Base-by-base conservation (phyloP, 2,329 filamentous ascomycete species). In the Penicillium sp. region DNA sequence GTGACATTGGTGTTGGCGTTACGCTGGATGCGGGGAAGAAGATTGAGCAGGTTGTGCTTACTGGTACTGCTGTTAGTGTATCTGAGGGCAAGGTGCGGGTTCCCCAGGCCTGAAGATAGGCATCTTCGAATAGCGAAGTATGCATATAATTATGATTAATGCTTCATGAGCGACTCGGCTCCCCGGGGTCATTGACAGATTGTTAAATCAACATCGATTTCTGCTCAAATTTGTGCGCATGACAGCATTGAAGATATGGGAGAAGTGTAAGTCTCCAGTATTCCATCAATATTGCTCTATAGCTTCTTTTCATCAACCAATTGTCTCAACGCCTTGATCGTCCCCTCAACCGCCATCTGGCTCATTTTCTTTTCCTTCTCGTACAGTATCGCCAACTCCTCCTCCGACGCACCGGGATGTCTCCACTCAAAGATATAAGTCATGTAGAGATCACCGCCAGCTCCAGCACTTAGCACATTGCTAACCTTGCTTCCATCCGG, bases 401-500 rank as follows among this genome's bases (percentile, higher is more conserved):
- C 55, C 48, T 48, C 36, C 2, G 59, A 58, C 9, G 60, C 55
- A 6, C 61, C 70, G 1, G 66, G 65, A 58, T 73, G 71, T 46
- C 66, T 61, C 71, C 72, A 76, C 47, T 75, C 72, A 56, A 76
- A 76, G 2, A 69, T 66, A 60, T 75, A 77, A 1, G 73, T 77
- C 66, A 77, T 62, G 46, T 68, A 71, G n/a, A 76, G 42, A 8
- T 72, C 68, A 6, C 68, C 70, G 9, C 59, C 60, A 1, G 59
- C 57, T 3, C 71, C 72, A 11, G 71, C 61, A 24, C 67, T 72
- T 38, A 74, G 32, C 1, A 65, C 61, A 45, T 70, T 70, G 34
- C 55, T 59, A 4, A 70, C 47, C 3, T 57, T 58, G 47, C 59
- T 68, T 18, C 66, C 67, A 32, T 62, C 52, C 0, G 64, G 61